Evolutionary conservation across 352 stramenopile genomes (phyloP).

Genomic region (Vaucheria bursata): DNA sequence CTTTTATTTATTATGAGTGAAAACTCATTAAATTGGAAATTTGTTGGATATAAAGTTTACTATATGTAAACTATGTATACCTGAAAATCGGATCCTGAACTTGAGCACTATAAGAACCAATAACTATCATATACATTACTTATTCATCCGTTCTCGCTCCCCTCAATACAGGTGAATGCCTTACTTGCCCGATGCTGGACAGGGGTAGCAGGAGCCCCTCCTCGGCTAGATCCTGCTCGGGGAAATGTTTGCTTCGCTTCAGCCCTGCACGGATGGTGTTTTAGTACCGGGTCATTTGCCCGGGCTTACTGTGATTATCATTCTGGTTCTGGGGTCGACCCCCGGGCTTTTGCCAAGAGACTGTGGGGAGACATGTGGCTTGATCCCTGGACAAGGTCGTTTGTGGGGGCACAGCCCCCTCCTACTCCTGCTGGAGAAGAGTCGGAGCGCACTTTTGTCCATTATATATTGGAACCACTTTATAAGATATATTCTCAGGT

Average conservation of each 20-base stretch:
- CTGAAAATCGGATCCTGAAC: too few relatives aligned
- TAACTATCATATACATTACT: slow-evolving; percentile 58
- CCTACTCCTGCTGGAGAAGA: slow-evolving; percentile 4
- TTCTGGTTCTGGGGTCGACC: slow-evolving; percentile 56
- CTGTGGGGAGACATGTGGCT: slow-evolving; percentile 97
- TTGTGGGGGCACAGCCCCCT: slow-evolving; percentile 68
- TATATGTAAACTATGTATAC: too few relatives aligned
- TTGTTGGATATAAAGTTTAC: too few relatives aligned
- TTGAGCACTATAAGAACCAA: too few relatives aligned
- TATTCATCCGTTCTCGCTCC: not conserved
- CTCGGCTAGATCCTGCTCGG: slow-evolving; percentile 68
- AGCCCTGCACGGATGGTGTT: slow-evolving; percentile 88
- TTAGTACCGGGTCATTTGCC: slow-evolving; percentile 89
- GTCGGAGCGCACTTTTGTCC: slow-evolving; percentile 84
- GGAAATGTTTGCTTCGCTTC: slow-evolving; percentile 97
- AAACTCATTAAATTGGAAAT: too few relatives aligned
- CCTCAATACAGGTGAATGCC: slow-evolving; percentile 42
- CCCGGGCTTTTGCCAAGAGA: slow-evolving; percentile 69
- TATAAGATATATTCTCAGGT: slow-evolving; percentile 98
- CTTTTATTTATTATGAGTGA: too few relatives aligned
- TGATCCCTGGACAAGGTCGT: slow-evolving; percentile 76
- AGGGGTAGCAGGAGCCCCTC: slow-evolving; percentile 23
- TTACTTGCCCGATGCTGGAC: slow-evolving; percentile 27
- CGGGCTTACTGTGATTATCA: slow-evolving; percentile 43
- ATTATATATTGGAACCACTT: slow-evolving; percentile 93